Conservation (phyloP, 768 basidiomycete species). For the Amanita pallidorosea region DNA sequence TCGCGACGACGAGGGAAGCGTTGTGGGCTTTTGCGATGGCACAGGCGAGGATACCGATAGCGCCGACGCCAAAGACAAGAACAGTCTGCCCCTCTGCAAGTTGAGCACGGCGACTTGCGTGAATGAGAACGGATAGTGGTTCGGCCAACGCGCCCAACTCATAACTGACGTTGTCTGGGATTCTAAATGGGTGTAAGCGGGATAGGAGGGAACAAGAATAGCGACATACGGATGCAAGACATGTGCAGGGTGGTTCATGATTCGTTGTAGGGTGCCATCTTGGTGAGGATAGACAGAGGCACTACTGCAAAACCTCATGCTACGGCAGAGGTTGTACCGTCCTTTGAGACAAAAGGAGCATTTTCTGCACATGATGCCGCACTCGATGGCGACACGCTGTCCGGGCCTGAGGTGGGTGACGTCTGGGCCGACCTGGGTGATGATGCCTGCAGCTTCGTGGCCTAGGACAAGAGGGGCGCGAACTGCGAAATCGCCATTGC, state of each 20-base stretch:
- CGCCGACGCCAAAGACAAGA: conserved; percentile 86
- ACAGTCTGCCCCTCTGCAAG: conserved; percentile 50
- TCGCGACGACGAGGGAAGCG: conserved; percentile 59
- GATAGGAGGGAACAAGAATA: conserved; percentile 6
- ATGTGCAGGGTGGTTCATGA: conserved; percentile 83
- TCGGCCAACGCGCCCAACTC: conserved; percentile 86
- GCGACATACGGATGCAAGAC: conserved; percentile 76
- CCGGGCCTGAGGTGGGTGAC: conserved; percentile 57
- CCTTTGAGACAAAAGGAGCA: conserved; percentile 64
- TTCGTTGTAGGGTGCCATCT: conserved; percentile 82
- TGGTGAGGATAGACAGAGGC: conserved; percentile 90
- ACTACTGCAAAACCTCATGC: conserved; percentile 81
- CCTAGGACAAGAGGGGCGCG: conserved; percentile 84
- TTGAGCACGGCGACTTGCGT: conserved; percentile 38
- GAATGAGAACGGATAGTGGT: conserved; percentile 85
- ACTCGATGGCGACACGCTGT: conserved; percentile 89
- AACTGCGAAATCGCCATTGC: conserved; percentile 88
- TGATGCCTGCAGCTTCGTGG: conserved; percentile 84
- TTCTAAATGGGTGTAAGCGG: conserved; percentile 26
- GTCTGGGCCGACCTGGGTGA: conserved; percentile 74
- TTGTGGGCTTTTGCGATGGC: conserved; percentile 66
- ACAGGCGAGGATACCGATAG: conserved; percentile 87
- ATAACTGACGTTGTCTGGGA: conserved; percentile 67
- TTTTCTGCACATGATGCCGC: conserved; percentile 77
- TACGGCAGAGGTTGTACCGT: conserved; percentile 88